Evolutionary conservation across 371 early-diverging fungal species (phyloP).

Genomic region (Actinomortierella ambigua): DNA sequence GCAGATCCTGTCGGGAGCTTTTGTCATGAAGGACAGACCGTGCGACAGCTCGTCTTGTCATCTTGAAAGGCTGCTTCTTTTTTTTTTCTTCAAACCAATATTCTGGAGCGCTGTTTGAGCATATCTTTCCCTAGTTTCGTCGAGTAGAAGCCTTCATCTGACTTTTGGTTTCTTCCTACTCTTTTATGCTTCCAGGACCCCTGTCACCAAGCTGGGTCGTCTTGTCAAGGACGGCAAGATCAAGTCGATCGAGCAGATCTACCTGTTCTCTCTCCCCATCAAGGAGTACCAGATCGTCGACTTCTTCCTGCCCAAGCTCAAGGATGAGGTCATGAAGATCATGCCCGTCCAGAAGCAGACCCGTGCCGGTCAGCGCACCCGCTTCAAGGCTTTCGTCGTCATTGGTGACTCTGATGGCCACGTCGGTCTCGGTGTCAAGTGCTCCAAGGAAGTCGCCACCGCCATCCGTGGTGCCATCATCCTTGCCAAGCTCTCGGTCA

Average conservation of each 20-base stretch:
- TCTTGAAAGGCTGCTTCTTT: too few relatives aligned
- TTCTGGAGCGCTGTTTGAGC: too few relatives aligned
- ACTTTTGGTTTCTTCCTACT: slow-evolving; percentile 13
- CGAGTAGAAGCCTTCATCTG: too few relatives aligned
- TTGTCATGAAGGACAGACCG: too few relatives aligned
- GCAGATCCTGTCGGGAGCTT: too few relatives aligned
- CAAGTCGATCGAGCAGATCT: slow-evolving; percentile 92
- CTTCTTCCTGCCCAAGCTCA: slow-evolving; percentile 94
- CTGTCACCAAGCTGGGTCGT: slow-evolving; percentile 98
- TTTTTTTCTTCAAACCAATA: too few relatives aligned
- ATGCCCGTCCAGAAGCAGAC: slow-evolving; percentile 99
- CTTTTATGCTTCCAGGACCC: slow-evolving; percentile 59
- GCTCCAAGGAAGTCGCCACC: slow-evolving; percentile 99
- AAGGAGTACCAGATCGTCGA: slow-evolving; percentile 99
- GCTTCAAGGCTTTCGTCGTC: slow-evolving; percentile 99
- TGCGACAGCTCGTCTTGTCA: too few relatives aligned
- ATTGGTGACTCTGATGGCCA: slow-evolving; percentile 98
- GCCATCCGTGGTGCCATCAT: slow-evolving; percentile 99
- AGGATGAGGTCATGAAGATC: slow-evolving; percentile 99
- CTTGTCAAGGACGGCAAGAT: slow-evolving; percentile 94
- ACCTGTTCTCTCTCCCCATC: slow-evolving; percentile 97
- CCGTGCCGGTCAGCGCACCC: slow-evolving; percentile 99
- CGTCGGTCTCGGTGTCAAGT: slow-evolving; percentile 99
- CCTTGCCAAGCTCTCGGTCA: slow-evolving; percentile 98
- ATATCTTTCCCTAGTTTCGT: too few relatives aligned